phyloP scores from a whole-genome alignment of 805 yeast species.

The Nakazawaea siamensis region DNA sequence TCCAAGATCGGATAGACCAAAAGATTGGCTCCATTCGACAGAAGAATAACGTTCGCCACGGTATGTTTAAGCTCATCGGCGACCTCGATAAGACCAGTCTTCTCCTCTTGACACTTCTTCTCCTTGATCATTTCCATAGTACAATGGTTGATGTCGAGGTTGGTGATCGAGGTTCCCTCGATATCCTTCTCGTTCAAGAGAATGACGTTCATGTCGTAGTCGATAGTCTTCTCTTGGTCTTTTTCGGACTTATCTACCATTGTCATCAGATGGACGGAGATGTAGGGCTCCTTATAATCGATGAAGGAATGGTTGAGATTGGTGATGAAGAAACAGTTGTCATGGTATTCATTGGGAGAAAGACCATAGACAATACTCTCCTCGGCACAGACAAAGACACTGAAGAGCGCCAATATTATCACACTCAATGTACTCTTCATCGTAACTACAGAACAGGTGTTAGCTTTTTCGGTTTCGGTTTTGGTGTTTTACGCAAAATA shows the following conservation, averaged over 20 bases:
- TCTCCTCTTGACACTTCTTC: conserved; percentile 7
- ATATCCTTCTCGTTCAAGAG: conserved; percentile 7
- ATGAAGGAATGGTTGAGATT: conserved; percentile 9
- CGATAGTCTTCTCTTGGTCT: neutral
- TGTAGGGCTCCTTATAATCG: conserved; percentile 7
- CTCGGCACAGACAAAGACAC: too few species aligned
- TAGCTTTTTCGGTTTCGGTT: too few species aligned
- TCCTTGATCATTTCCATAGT: conserved; percentile 9
- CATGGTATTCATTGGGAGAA: conserved; percentile 6
- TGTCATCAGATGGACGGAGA: conserved; percentile 5
- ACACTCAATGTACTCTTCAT: too few species aligned
- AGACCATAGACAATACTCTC: conserved; percentile 3
- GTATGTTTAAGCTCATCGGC: conserved; percentile 1
- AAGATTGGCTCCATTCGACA: conserved; percentile 4
- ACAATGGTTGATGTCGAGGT: conserved; percentile 8
- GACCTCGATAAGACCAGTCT: conserved; percentile 5
- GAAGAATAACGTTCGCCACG: conserved; percentile 5
- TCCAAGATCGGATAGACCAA: conserved; percentile 4
- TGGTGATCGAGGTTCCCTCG: neutral
- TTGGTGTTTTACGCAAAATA: too few species aligned
- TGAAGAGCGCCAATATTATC: too few species aligned
- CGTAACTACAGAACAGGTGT: too few species aligned
- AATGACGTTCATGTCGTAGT: conserved; percentile 7
- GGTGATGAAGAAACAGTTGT: conserved; percentile 10
- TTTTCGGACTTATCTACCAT: neutral